Evolutionary conservation across 2,329 filamentous ascomycete species (phyloP).

Genomic region (Trichophyton rubrum): DNA sequence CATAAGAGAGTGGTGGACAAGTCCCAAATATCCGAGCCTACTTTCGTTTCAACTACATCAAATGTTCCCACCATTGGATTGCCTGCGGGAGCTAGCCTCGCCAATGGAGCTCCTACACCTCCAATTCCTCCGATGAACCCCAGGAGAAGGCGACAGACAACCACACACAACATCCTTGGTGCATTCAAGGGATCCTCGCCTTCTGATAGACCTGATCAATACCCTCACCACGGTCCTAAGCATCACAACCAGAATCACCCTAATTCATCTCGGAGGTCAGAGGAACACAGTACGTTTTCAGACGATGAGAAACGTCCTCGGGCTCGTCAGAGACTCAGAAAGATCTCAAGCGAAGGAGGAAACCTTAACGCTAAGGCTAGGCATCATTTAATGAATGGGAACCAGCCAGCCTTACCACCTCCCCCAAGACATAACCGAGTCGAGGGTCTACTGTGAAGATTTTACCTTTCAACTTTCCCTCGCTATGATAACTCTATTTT

Average conservation of each 20-base stretch:
- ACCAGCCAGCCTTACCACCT: constrained; percentile 23
- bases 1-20: constrained; percentile 50
- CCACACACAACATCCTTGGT: constrained; percentile 30
- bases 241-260: not conserved
- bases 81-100: constrained; percentile 42
- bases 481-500: constrained; percentile 1
- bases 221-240: constrained; percentile 12
- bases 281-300: constrained; percentile 33
- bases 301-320: constrained; percentile 28
- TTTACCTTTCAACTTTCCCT: constrained; percentile 5
- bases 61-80: constrained; percentile 47
- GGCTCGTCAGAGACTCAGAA: constrained; percentile 33
- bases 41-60: constrained; percentile 40
- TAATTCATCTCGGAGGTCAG: constrained; percentile 7
- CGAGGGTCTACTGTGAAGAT: constrained; percentile 28
- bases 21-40: constrained; percentile 50
- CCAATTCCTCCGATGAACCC: constrained; percentile 50
- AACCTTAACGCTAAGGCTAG: constrained; percentile 36
- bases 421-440: constrained; percentile 19
- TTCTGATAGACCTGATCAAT: constrained; percentile 23
- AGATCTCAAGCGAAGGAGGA: constrained; percentile 40
- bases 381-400: constrained; percentile 26
- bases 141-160: constrained; percentile 40
- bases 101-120: constrained; percentile 38
- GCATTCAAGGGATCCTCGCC: constrained; percentile 22